These are phyloP conservation scores for Asterionellopsis glacialis DNA, from an alignment of 108 stramenopile genomes.

Conservation along the genomic window DNA sequence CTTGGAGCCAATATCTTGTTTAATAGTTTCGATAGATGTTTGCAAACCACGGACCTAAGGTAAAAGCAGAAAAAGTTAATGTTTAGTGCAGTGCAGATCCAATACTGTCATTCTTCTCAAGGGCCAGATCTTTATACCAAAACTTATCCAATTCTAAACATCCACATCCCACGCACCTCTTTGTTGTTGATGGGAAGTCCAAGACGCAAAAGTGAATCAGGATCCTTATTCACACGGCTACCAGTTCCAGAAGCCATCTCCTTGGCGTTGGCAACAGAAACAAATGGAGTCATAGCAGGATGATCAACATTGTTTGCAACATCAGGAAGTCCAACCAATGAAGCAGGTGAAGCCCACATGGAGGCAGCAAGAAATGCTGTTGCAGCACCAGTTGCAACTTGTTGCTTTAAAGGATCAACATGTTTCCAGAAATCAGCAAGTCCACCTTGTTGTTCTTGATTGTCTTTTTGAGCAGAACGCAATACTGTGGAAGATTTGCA, in stretches of 20 bases:
- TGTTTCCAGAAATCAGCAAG: too few species aligned
- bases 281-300: background rate
- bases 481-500: too few species aligned
- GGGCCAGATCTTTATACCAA: background rate
- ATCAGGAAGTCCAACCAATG: background rate
- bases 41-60: slow-evolving; percentile 79
- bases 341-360: slow-evolving; percentile 19
- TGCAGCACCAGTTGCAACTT: background rate
- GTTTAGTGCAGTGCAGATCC: background rate
- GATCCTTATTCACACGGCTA: slow-evolving; percentile 89
- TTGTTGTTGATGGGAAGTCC: slow-evolving; percentile 88
- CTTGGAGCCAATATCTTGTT: slow-evolving; percentile 74
- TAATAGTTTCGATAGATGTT: slow-evolving; percentile 70
- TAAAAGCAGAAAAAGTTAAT: background rate
- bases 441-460: too few species aligned
- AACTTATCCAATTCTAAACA: background rate
- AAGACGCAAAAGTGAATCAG: slow-evolving; percentile 82
- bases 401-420: too few species aligned
- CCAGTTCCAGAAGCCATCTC: slow-evolving; percentile 87
- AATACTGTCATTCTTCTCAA: too few species aligned
- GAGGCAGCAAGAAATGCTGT: slow-evolving; percentile 13
- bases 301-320: background rate
- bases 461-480: too few species aligned
- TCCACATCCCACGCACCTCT: slow-evolving; percentile 64
- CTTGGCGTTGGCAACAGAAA: slow-evolving; percentile 52